These are phyloP conservation scores for Lolium rigidum DNA, from an alignment of 176 grass and related monocot genomes.

Conservation along the genomic window DNA sequence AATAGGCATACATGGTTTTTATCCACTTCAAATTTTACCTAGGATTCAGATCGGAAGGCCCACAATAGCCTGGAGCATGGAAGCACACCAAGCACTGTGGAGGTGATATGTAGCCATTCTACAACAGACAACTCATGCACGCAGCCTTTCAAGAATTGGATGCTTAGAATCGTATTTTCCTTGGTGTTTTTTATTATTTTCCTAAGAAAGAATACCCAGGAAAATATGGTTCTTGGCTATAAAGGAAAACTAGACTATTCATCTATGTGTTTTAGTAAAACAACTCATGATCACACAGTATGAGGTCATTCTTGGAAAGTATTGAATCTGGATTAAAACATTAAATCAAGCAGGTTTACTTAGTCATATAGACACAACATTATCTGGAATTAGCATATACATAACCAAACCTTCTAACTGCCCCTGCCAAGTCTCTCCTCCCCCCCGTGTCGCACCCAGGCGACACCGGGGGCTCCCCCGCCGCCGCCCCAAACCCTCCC, in stretches of 20 bases:
- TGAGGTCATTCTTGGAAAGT: not conserved
- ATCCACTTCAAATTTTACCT: not conserved
- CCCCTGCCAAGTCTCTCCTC: too few species aligned
- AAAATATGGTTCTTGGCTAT: not conserved
- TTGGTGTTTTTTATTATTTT: not conserved
- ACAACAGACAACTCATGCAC: slow-evolving; percentile 21
- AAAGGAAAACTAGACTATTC: not conserved
- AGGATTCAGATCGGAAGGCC: not conserved
- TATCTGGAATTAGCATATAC: not conserved
- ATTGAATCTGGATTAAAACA: not conserved
- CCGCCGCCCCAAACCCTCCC: too few species aligned
- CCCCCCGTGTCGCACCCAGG: too few species aligned
- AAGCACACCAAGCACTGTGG: not conserved
- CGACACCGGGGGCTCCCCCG: too few species aligned
- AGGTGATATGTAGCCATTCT: not conserved
- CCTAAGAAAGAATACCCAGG: not conserved
- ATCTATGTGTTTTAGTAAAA: not conserved
- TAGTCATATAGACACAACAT: not conserved
- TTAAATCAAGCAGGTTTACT: not conserved
- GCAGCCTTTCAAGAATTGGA: not conserved
- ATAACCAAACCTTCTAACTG: too few species aligned
- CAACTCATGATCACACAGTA: not conserved
- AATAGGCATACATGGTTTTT: not conserved
- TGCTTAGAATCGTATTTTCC: not conserved
- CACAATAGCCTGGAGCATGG: not conserved